These are phyloP conservation scores for Ampelomyces quisqualis DNA, from an alignment of 2,329 filamentous ascomycete species.

Conservation along the genomic window DNA sequence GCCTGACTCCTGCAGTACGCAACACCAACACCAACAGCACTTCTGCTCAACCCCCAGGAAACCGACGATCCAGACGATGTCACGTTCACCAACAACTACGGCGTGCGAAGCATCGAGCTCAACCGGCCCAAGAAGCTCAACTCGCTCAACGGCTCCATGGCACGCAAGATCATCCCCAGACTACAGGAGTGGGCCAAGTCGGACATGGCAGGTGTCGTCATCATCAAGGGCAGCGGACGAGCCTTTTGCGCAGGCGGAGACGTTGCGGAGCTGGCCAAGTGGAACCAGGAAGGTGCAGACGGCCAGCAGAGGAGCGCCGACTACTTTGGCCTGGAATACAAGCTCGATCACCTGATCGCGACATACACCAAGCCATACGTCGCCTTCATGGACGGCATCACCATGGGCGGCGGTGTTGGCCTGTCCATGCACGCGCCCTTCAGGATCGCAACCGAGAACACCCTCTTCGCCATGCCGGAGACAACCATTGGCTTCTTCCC, in stretches of 20 bases:
- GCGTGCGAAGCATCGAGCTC: slow-evolving; percentile 86
- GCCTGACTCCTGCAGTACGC: slow-evolving; percentile 34
- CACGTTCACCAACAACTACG: slow-evolving; percentile 84
- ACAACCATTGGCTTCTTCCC: slow-evolving; percentile 99
- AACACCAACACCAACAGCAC: slow-evolving; percentile 36
- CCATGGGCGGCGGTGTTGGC: slow-evolving; percentile 96
- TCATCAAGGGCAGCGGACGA: slow-evolving; percentile 86
- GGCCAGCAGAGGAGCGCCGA: slow-evolving; percentile 75
- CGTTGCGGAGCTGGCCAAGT: slow-evolving; percentile 72
- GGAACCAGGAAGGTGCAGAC: slow-evolving; percentile 66
- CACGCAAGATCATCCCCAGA: slow-evolving; percentile 86
- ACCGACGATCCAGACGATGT: slow-evolving; percentile 86
- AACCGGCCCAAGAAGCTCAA: slow-evolving; percentile 93
- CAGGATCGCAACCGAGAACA: slow-evolving; percentile 93
- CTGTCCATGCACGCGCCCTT: slow-evolving; percentile 93
- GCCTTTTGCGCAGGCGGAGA: slow-evolving; percentile 95
- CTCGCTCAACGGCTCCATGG: slow-evolving; percentile 91
- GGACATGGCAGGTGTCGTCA: slow-evolving; percentile 85
- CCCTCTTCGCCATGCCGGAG: slow-evolving; percentile 97
- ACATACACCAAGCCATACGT: slow-evolving; percentile 93
- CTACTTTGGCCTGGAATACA: slow-evolving; percentile 95
- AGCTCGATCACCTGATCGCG: slow-evolving; percentile 91
- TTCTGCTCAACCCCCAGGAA: slow-evolving; percentile 56
- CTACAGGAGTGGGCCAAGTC: slow-evolving; percentile 94
- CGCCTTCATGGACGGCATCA: slow-evolving; percentile 95